phyloP scores from a whole-genome alignment of 108 stramenopile genomes.

The Cylindrotheca closterium region DNA sequence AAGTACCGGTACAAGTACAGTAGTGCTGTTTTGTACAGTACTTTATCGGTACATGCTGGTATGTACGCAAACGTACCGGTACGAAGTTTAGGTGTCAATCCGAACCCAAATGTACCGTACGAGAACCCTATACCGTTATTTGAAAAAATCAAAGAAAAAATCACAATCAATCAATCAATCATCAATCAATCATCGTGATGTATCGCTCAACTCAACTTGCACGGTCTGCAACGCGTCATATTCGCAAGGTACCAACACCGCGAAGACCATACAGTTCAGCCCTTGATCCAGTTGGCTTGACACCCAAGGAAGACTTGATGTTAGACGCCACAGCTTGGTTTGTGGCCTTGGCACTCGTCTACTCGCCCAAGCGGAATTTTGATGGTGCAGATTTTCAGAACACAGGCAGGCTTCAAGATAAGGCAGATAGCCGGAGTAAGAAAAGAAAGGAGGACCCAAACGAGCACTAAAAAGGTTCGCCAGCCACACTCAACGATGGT shows the following conservation, averaged over 20 bases:
- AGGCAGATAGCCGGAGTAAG: neutral
- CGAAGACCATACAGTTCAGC: neutral
- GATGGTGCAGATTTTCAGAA: neutral
- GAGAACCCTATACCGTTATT: too few species aligned
- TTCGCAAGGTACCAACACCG: neutral
- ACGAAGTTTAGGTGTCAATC: too few species aligned
- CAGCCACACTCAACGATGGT: too few species aligned
- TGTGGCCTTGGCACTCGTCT: constrained; percentile 14
- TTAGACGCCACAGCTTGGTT: constrained; percentile 26
- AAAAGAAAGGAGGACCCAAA: constrained; percentile 2
- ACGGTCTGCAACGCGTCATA: neutral
- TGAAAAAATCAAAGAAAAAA: too few species aligned
- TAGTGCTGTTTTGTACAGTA: too few species aligned
- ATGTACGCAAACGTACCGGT: too few species aligned
- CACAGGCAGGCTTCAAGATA: neutral
- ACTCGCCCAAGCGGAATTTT: neutral
- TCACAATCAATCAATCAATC: too few species aligned
- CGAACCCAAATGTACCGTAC: too few species aligned
- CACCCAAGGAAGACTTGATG: constrained; percentile 16
- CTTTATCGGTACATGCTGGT: too few species aligned
- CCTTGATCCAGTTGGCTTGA: constrained; percentile 6
- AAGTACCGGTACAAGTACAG: too few species aligned
- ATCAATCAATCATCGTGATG: neutral
- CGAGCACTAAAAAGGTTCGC: too few species aligned
- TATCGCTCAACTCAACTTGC: neutral